Evolutionary conservation across 2,329 filamentous ascomycete species (phyloP).

Genomic region (Diaporthe citrichinensis): DNA sequence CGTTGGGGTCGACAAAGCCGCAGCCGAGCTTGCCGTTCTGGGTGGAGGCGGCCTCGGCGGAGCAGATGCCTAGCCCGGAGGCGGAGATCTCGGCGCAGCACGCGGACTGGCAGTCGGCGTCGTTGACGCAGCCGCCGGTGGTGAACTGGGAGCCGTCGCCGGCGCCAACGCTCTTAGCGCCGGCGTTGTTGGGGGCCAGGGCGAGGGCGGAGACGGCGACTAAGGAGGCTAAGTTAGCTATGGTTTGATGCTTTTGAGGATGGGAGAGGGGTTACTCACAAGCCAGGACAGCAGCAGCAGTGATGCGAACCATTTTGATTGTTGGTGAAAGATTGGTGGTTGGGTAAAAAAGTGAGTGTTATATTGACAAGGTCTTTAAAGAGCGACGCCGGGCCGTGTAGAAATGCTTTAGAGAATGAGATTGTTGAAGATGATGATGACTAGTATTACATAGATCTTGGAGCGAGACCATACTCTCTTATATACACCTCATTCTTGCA

Average conservation of each 20-base stretch:
- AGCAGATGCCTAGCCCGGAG: constrained; percentile 49
- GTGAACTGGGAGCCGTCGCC: constrained; percentile 50
- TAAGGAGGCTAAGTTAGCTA: not conserved
- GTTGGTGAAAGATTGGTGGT: not conserved
- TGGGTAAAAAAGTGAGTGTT: constrained; percentile 25
- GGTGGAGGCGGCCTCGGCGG: constrained; percentile 48
- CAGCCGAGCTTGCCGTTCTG: constrained; percentile 53
- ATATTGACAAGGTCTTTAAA: constrained; percentile 1
- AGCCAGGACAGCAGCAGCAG: constrained; percentile 31
- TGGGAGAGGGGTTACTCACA: not conserved
- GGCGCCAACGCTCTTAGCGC: constrained; percentile 49
- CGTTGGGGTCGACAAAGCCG: constrained; percentile 51
- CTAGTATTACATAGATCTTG: not conserved
- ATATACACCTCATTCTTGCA: not conserved
- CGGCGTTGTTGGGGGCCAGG: constrained; percentile 50
- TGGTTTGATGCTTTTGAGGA: no score
- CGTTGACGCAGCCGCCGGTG: constrained; percentile 51
- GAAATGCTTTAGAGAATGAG: constrained; percentile 4
- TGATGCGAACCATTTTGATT: constrained; percentile 36
- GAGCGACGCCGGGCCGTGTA: constrained; percentile 33
- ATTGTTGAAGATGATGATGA: not conserved
- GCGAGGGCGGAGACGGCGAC: constrained; percentile 44
- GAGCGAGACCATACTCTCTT: not conserved
- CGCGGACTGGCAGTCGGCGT: constrained; percentile 49
- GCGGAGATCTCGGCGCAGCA: constrained; percentile 49